Evolutionary conservation across 2,329 filamentous ascomycete species (phyloP), one percentile per base, ranked within the genome.

Genomic region (Rhexocercosporidium sp.): DNA sequence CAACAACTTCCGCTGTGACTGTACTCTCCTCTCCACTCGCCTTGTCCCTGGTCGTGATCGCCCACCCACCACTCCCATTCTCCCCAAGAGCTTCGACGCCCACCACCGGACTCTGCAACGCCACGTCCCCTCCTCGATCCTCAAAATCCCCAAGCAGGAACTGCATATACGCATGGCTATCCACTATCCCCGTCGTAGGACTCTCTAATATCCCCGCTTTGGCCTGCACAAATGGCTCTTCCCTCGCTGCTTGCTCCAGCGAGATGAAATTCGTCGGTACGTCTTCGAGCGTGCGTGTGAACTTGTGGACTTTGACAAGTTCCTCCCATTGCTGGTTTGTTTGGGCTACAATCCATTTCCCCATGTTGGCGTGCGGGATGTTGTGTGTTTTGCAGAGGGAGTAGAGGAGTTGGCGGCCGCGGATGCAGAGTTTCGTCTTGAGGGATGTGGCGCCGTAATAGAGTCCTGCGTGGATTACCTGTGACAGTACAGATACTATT

Each of bases 321-420:
- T 75, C 74, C 61, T 75, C 72, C 60, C 65, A 72, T 69, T 98
- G 92, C 56, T 81, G 81, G 1, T 84, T 83, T 62, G 89, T 91
- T 81, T 98, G 96, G 0, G 95, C 95, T 1, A 98, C 92, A 74
- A 98, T 92, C 94, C 95, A 97, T 82, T 97, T 98, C 67, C 94
- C 94, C 27, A 89, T 92, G 77, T 90, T 90, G 63, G 84, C 84
- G 80, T 96, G 86, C 0, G 88, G 88, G 60, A 99, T 91, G 66
- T 80, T 79, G 74, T 92, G 82, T 65, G 81, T 81, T 5, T 81
- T 79, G 82, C 95, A 97, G 49, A 97, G 87, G 3, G 83, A 84
- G 80, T 99, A 99, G 67, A 98, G 83, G 77, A 93, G 83, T 37
- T 90, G 77, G 73, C 90, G 90, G 67, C 96, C 96, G 37, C 83